A percentile compares a stretch with the other conserved stretches of the same genome.
phyloP scores from a whole-genome alignment of 164 flowering plant genomes.

The Buxus sempervirens region DNA sequence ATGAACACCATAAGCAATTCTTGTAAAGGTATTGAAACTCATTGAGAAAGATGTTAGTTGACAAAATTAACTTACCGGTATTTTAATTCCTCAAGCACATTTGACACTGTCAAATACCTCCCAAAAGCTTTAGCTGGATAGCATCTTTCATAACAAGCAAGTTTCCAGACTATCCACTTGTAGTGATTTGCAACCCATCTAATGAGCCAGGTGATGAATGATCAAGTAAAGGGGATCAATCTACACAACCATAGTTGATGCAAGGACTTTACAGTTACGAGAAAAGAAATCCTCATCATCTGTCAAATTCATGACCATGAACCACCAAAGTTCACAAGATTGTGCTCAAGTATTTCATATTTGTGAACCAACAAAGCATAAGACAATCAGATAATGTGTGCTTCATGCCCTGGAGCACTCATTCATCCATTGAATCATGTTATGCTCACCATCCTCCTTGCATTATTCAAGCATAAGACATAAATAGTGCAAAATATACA shows the following conservation, averaged over 20 bases:
- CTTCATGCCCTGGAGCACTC: neutral
- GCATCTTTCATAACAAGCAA: conserved; percentile 81
- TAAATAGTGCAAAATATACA: neutral
- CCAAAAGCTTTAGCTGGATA: conserved; percentile 47
- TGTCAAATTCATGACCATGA: neutral
- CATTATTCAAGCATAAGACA: neutral
- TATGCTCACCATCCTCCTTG: neutral
- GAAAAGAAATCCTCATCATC: neutral
- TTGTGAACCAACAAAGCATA: neutral
- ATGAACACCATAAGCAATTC: conserved; percentile 12
- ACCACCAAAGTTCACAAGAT: neutral
- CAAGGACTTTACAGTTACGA: neutral
- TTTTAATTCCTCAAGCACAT: conserved; percentile 87
- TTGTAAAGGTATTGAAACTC: neutral
- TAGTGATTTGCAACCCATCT: conserved; percentile 97
- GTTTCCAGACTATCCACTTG: conserved; percentile 98
- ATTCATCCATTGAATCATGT: neutral
- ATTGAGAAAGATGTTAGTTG: neutral
- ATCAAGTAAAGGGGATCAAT: neutral
- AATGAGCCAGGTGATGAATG: conserved; percentile 4
- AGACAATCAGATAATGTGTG: neutral
- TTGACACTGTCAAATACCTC: conserved; percentile 59
- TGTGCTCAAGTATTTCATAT: neutral
- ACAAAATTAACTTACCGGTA: conserved; percentile 53
- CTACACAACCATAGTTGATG: neutral